Evolutionary conservation across 768 basidiomycete species (phyloP), one percentile per base, ranked within the genome.

Genomic region (Pleurotus djamor): DNA sequence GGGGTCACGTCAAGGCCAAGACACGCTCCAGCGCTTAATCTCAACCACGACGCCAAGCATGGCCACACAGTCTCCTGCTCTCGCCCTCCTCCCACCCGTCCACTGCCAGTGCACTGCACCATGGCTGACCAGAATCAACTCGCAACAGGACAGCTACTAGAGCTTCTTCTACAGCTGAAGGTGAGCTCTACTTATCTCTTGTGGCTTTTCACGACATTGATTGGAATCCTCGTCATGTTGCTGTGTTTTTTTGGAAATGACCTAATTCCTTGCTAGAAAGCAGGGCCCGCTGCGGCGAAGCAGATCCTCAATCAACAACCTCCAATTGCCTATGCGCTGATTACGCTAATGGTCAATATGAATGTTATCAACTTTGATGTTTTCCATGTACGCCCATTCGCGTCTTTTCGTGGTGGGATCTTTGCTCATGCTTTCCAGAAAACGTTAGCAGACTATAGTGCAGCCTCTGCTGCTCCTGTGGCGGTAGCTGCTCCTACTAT

Each of bases 291-390:
- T 28, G 85, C 88, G 33, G 89, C 89, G 2, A 78, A 82, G 16
- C 76, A 78, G 35, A 89, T 92, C 65, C 76, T 92, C 45, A 87
- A 88, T 63, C 77, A 79, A 13, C 88, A 89, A 61, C 90, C 90
- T 0, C 85, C 86, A 55, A 90, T 92, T 58, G 85, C 89, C 0
- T 91, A 90, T 69, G 88, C 87, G 1, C 75, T 92, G 0, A 88
- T 92, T 59, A 80, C 81, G 0, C 81, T 91, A 38, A 90, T 92
- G 89, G 89, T 91, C 17, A 84, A 83, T 58, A 84, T 92, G 74
- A 85, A 87, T 58, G 88, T 87, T 0, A 79, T 92, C 38, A 84
- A 91, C 52, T 77, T 89, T 50, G 86, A 91, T 48, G 88, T 91
- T 5, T 84, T 91, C 63, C 88, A 91, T 77, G 90, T 90, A 60